Base-by-base conservation (phyloP, 2,329 filamentous ascomycete species). In the Penicillium oxalicum region DNA sequence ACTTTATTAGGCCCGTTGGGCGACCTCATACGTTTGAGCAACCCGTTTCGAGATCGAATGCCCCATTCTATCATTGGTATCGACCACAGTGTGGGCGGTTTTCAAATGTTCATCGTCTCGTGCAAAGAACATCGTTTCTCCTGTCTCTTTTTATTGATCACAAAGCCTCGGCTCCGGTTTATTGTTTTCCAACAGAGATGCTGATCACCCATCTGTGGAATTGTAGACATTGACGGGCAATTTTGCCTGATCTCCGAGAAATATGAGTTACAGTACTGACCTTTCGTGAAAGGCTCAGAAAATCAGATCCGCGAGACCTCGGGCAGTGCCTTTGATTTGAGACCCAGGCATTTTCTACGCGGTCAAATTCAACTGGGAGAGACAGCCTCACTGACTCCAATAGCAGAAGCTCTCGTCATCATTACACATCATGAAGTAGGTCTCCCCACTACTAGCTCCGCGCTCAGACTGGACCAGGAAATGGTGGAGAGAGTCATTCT, bases 161-260 rank as follows among this genome's bases (percentile, higher is more conserved):
- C 18, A 18, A 18, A 18, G 18, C 18, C 18, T 18, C 18, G 18
- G 18, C 18, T 18, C 18, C 18, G 18, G 18, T 18, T 2, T 1
- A 18, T 1, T 18, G 18, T 18, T 18, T 18, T 18, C 18, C 18
- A 18, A 18, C 18, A 18, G 18, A 18, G 18, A 18, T 18, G 18
- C 2, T 18, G 18, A 74, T 90, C 8, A 76, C 87, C 50, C 85
- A 94, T 18, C 18, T 18, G 18, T 18, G 18, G 18, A 18, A 18
- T 18, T 18, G 18, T 18, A 18, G 18, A 18, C 18, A 18, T 18
- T 18, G 18, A 18, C 18, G 18, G 18, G 18, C 18, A 18, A 18
- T 18, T 18, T 18, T 18, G 18, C 18, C 18, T 4, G 57, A 52
- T 13, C 26, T 52, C 25, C 54, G 50, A 52, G 43, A 49, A 2